A percentile compares a stretch with the other conserved stretches of the same genome.
Evolutionary conservation across 768 basidiomycete genomes (phyloP).

Genomic region (Boletus edulis): DNA sequence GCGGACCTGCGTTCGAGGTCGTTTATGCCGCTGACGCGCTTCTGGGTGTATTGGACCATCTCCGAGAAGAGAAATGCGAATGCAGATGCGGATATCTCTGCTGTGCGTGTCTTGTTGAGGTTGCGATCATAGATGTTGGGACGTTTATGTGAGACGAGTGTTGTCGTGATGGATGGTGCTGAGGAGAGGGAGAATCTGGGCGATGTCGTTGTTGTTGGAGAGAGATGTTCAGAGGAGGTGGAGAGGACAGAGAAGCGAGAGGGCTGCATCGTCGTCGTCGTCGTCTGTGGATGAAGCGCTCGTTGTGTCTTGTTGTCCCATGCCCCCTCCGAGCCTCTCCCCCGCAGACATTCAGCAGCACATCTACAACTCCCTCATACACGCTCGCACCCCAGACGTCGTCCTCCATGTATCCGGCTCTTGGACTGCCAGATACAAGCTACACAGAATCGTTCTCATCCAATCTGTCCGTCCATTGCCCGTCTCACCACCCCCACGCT

Average conservation of each 20-base stretch:
- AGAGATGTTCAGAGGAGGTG: conserved; percentile 9
- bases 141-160: conserved; percentile 41
- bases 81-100: conserved; percentile 81
- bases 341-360: conserved; percentile 67
- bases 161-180: conserved; percentile 15
- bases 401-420: conserved; percentile 64
- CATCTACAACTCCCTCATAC: conserved; percentile 71
- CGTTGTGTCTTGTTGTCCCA: conserved; percentile 33
- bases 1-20: conserved; percentile 89
- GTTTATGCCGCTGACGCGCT: conserved; percentile 89
- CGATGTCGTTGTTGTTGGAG: conserved; percentile 54
- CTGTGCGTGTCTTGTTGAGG: conserved; percentile 80
- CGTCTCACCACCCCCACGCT: background rate
- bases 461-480: conserved; percentile 61
- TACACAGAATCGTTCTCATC: conserved; percentile 85
- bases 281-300: no score
- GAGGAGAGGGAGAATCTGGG: conserved; percentile 71
- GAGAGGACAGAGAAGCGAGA: background rate
- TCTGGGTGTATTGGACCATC: conserved; percentile 94
- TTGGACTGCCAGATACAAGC: conserved; percentile 71
- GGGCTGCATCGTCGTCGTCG: background rate
- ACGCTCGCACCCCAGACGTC: conserved; percentile 75
- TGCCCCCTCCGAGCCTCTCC: conserved; percentile 44
- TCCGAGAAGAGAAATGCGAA: conserved; percentile 93
- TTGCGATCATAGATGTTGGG: conserved; percentile 88